phyloP scores from a whole-genome alignment of 257 asterid genomes.

The Nicotiana noctiflora region DNA sequence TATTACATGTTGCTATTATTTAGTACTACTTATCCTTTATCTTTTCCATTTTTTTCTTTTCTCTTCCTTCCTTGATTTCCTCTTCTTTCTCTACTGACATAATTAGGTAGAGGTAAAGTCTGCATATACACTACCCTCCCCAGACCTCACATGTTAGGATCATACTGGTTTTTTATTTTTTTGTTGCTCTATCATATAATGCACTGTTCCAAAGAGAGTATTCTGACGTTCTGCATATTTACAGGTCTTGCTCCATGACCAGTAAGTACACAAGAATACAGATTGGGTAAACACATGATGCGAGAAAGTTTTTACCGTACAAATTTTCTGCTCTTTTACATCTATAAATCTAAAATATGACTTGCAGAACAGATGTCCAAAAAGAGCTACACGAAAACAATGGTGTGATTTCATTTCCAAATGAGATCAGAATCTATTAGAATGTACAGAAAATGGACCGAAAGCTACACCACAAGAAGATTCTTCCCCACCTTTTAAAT shows the following conservation, averaged over 20 bases:
- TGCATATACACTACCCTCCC: no score
- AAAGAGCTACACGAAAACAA: background rate
- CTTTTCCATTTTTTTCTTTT: no score
- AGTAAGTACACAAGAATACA: no score
- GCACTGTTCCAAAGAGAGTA: background rate
- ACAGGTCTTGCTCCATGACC: background rate
- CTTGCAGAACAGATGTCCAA: background rate
- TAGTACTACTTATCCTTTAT: no score
- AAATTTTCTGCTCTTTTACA: background rate
- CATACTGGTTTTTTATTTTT: no score
- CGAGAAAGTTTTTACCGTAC: background rate
- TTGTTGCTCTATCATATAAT: background rate
- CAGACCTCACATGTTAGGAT: no score
- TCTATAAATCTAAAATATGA: background rate
- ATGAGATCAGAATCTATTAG: background rate
- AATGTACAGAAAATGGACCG: background rate
- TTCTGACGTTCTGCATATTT: background rate
- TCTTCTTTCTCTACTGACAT: no score
- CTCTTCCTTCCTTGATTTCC: no score
- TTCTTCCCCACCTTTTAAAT: background rate
- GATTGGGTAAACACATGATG: no score
- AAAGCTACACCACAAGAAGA: background rate
- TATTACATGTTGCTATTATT: no score
- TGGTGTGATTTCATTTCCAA: constrained; percentile 4
- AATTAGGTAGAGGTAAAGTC: no score